Conservation (phyloP, 768 basidiomycete genomes). For the Rubroboletus pulcherrimus region DNA sequence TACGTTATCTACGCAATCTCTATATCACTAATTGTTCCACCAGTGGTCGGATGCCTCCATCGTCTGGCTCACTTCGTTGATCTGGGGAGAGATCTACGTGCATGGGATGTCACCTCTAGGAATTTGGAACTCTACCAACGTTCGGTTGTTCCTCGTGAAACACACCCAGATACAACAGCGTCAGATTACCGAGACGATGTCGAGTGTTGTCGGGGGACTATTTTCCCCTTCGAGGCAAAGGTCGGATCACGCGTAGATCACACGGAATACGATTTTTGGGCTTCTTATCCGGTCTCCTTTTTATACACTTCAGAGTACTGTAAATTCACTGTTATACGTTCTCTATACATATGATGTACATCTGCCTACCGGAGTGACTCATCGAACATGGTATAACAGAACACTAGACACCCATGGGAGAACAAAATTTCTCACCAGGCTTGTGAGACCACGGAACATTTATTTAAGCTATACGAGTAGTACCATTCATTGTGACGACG, state of each 20-base stretch:
- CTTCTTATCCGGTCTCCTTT: neutral
- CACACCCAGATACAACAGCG: constrained; percentile 68
- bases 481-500: neutral
- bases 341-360: neutral
- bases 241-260: constrained; percentile 24
- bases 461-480: neutral
- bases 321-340: neutral
- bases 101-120: constrained; percentile 83
- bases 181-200: constrained; percentile 74
- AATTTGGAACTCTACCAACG: constrained; percentile 88
- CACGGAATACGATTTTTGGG: neutral
- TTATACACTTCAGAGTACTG: neutral
- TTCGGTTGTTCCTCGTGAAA: constrained; percentile 88
- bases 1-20: constrained; percentile 2
- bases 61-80: constrained; percentile 88
- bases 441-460: neutral
- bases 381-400: neutral
- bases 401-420: neutral
- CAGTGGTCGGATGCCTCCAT: constrained; percentile 93
- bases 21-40: neutral
- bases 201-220: constrained; percentile 78
- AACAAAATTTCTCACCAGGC: neutral
- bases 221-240: constrained; percentile 43
- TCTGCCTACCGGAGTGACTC: neutral
- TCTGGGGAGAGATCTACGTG: constrained; percentile 96